A percentile compares a stretch with the other conserved stretches of the same genome.
These are phyloP conservation scores for Cladosporium austrohemisphaericum DNA, from an alignment of 2,329 filamentous ascomycete species.

Conservation along the genomic window DNA sequence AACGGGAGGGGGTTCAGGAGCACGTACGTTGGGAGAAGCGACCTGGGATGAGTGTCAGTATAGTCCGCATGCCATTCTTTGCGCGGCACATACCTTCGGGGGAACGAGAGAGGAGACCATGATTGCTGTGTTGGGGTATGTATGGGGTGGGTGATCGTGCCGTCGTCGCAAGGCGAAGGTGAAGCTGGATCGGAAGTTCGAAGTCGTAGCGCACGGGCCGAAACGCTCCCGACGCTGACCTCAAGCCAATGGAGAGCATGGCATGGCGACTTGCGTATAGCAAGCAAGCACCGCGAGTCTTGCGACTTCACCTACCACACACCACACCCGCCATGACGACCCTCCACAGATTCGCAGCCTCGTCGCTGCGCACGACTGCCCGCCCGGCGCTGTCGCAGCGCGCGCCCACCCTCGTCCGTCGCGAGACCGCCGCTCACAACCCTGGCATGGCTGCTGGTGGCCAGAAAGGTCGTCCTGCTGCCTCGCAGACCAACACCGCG, in stretches of 20 bases:
- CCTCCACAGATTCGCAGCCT: constrained; percentile 39
- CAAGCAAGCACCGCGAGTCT: constrained; percentile 9
- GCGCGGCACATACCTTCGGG: constrained; percentile 71
- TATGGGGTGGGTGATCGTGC: constrained; percentile 5
- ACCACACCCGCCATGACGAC: constrained; percentile 35
- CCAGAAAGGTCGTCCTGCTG: constrained; percentile 17
- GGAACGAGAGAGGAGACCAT: constrained; percentile 87
- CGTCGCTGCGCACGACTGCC: constrained; percentile 37
- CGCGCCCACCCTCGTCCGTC: constrained; percentile 18
- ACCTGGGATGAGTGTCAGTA: constrained; percentile 52
- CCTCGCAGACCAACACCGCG: constrained; percentile 13
- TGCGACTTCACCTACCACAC: constrained; percentile 13
- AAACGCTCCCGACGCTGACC: constrained; percentile 17
- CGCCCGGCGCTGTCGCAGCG: constrained; percentile 26
- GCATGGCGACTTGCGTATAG: constrained; percentile 4
- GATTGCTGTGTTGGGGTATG: constrained; percentile 22
- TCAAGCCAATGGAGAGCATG: constrained; percentile 11
- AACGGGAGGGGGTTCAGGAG: constrained; percentile 16
- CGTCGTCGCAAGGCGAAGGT: constrained; percentile 14
- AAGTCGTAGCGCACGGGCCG: constrained; percentile 7
- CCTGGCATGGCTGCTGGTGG: constrained; percentile 13
- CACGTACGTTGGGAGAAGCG: constrained; percentile 77
- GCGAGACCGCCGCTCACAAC: constrained; percentile 14
- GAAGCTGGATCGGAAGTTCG: constrained; percentile 7
- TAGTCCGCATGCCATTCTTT: constrained; percentile 37